Base-by-base conservation (phyloP, 2,329 filamentous ascomycete genomes). In the Colletotrichum echinochloae region DNA sequence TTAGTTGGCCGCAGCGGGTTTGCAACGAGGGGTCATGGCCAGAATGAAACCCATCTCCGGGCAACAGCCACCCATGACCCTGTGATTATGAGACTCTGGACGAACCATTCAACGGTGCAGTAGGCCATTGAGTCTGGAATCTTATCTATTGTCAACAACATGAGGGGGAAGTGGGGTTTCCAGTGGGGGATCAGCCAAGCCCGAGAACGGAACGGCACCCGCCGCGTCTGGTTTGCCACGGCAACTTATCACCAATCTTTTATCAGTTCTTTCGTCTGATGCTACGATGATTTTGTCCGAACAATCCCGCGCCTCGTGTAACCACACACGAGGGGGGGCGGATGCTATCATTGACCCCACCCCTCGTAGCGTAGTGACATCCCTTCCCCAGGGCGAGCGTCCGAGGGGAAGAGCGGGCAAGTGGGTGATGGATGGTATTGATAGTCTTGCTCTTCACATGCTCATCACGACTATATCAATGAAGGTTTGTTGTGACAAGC, bases 91-190 rank as follows among this genome's bases (percentile, higher is more conserved):
- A 51, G 39, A n/a, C 37, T 18, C 20, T 12, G 12, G 20, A 33
- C 2, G 2, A 44, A 44, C 26, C 44, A 18, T 23, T n/a, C 39
- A 30, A 20, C 16, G 3, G 8, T 48, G 41, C 56, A 35, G n/a
- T n/a, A n/a, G n/a, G n/a, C n/a, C n/a, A n/a, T n/a, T n/a, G n/a
- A n/a, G n/a, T n/a, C 18, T 28, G 2, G 12, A n/a, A 20, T 56
- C 62, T 41, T 61, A 70, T 66, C 66, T 37, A 20, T 51, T 41
- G 35, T 18, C 16, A 48, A 30, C 6, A 18, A 23, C 6, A 28
- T 51, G 66, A 70, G 66, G 62, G 66, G 66, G 60, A 70, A 70
- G 62, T 70, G 66, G 66, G 55, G 35, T 46, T 51, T 5, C 18
- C 30, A 41, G 23, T 12, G 26, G 65, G 59, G 39, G 52, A 18